Conservation (phyloP, 192 early-diverging fungal species). For the Coemansia sp. region DNA sequence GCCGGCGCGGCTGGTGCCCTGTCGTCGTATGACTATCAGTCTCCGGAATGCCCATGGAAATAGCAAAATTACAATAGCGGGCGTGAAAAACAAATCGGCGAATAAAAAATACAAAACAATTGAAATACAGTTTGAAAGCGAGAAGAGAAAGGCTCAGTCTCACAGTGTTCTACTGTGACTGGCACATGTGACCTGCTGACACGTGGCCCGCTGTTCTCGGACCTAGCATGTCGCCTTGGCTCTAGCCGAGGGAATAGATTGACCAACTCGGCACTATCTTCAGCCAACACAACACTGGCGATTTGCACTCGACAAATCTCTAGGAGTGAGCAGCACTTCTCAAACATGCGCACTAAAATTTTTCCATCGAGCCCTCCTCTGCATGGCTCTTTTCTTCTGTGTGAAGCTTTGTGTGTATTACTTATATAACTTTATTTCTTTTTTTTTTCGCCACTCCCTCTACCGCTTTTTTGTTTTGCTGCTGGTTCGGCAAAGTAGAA, state of each 20-base stretch:
- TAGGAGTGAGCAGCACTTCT: neutral
- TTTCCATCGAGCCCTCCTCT: neutral
- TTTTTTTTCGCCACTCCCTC: neutral
- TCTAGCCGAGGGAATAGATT: neutral
- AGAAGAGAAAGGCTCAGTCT: neutral
- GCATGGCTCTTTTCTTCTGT: neutral
- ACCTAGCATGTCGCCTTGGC: neutral
- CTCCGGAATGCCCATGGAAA: neutral
- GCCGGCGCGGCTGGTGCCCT: neutral
- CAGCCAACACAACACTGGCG: neutral
- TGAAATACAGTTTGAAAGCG: neutral
- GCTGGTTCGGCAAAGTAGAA: conserved; percentile 1
- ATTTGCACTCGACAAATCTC: neutral
- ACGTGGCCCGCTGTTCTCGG: neutral
- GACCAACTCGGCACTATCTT: neutral
- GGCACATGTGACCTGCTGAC: conserved; percentile 1
- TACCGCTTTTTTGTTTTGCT: neutral
- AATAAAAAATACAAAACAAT: neutral
- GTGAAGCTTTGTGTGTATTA: neutral
- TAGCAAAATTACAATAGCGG: neutral
- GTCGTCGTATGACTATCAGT: neutral
- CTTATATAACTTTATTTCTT: neutral
- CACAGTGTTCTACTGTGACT: neutral
- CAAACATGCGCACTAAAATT: neutral
- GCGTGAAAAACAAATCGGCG: neutral